Evolutionary conservation across 1,139 yeast species (phyloP).

Genomic region (Diutina pseudorugosa): DNA sequence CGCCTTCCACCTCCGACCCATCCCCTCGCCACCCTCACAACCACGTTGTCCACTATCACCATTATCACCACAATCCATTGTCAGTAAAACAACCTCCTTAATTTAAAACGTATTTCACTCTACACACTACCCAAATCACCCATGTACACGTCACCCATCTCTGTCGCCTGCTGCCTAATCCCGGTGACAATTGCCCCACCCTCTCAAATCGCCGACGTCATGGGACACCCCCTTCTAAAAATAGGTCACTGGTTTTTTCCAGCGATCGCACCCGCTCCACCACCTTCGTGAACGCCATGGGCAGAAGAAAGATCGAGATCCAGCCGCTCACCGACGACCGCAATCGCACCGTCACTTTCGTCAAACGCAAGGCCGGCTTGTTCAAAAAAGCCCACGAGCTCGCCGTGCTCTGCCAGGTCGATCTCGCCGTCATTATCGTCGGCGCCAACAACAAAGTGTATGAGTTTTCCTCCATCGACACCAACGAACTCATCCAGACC

Average conservation of each 20-base stretch:
- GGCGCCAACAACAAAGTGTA: conserved; percentile 76
- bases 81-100: no score
- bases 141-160: no score
- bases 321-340: conserved; percentile 87
- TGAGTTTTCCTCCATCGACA: conserved; percentile 68
- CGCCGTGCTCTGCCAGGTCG: conserved; percentile 86
- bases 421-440: conserved; percentile 77
- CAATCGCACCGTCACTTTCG: conserved; percentile 79
- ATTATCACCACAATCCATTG: no score
- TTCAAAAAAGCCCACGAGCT: conserved; percentile 95
- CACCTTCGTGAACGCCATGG: conserved; percentile 40
- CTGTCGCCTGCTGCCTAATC: no score
- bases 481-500: conserved; percentile 44
- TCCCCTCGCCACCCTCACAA: no score
- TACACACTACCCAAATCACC: no score
- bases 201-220: no score
- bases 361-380: conserved; percentile 87
- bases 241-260: neutral
- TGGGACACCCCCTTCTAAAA: neutral
- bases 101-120: no score
- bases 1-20: neutral
- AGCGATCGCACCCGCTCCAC: neutral
- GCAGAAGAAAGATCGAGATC: conserved; percentile 92
- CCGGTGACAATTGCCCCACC: no score
- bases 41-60: no score